Base-by-base conservation (phyloP, 148 eudicot genomes). In the Beta vulgaris region DNA sequence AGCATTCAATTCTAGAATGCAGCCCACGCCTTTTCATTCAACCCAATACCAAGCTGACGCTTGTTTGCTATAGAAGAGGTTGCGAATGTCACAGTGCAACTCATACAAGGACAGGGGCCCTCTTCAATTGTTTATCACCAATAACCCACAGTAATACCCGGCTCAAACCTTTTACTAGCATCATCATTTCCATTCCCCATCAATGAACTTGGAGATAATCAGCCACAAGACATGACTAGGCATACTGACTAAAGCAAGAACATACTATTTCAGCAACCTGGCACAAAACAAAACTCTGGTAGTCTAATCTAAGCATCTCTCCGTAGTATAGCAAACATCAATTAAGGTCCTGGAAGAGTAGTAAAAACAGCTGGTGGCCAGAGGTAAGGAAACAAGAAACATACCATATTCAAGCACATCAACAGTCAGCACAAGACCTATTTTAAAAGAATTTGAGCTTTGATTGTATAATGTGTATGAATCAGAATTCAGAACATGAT, bases 81-180 rank as follows among this genome's bases (percentile, higher is more conserved):
- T 92, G 97, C 92, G 88, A 84, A 85, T 18, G 95, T 88, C 88
- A 71, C 84, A 78, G 8, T 85, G 95, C 53, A 77, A 83, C 91
- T 90, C 69, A 25, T 76, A 84, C 95, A 88, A 78, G 81, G 90
- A 90, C 97, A 79, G 58, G 97, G 93, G 97, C 89, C 90, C 95
- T 87, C 93, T 88, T 86, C 89, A 23, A 73, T 43, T 77, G 39
- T 42, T 71, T 60, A 78, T 51, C 28, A 39, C 18, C 12, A 6
- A 65, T n/a, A 31, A 68, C 88, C 75, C 54, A 76, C 79, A 78
- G 49, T 85, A 83, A 71, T 29, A 40, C 39, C 88, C 79, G 82
- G 86, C 88, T 88, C 92, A 89, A 83, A 91, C 91, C 91, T 90
- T 90, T 88, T 91, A 91, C 92, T 84, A 42, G 72, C 28, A 74